Percentiles rank a stretch among this genome's conserved stretches.
These are phyloP conservation scores for Sequoiadendron giganteum DNA, from an alignment of 75 land plant species.

Conservation along the genomic window DNA sequence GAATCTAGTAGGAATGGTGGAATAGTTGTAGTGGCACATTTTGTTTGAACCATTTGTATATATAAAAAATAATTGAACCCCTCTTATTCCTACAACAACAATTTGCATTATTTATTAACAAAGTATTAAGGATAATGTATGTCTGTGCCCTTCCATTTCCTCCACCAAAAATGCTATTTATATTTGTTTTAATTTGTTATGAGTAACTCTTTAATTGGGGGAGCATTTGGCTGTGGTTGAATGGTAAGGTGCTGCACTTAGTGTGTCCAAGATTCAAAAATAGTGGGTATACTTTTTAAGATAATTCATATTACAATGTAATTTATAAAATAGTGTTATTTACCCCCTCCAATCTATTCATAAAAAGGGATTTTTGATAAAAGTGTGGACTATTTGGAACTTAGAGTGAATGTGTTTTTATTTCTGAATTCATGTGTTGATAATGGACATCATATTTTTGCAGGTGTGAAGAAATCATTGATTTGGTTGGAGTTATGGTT, in stretches of 20 bases:
- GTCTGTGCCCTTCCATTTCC: background rate
- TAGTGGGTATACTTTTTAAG: background rate
- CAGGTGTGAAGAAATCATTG: slow-evolving; percentile 87
- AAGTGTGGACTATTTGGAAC: background rate
- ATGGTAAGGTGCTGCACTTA: background rate
- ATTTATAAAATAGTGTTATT: background rate
- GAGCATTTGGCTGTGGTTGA: background rate
- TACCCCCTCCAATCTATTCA: background rate
- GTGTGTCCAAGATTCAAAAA: background rate
- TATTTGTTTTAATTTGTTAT: too few species aligned
- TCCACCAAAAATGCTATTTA: background rate
- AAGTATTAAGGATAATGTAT: too few species aligned
- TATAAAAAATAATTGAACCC: background rate
- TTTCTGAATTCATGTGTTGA: background rate
- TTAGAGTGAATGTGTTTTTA: background rate
- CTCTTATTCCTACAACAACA: background rate
- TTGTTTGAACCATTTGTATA: too few species aligned
- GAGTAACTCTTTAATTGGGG: background rate
- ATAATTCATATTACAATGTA: background rate
- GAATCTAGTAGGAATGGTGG: too few species aligned
- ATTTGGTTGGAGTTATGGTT: slow-evolving; percentile 92
- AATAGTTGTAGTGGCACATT: background rate
- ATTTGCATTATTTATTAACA: background rate
- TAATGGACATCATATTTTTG: background rate
- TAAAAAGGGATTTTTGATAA: background rate